Base-by-base conservation (phyloP, 192 early-diverging fungal species). In the Backusella sp. region DNA sequence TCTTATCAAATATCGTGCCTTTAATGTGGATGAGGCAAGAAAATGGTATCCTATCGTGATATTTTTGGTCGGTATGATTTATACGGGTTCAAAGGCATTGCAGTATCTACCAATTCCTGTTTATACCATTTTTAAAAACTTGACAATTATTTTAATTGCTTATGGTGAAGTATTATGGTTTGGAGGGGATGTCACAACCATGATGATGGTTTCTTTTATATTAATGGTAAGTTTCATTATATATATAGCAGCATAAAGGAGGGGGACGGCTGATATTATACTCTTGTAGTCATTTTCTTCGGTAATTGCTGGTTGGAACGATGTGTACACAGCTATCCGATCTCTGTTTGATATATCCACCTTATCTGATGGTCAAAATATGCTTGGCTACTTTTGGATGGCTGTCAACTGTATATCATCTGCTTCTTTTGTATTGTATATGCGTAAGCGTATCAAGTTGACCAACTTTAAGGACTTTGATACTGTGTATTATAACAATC, bases 41-140 rank as follows among this genome's bases (percentile, higher is more conserved):
- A 87, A 85, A 71, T 91, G 95, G 94, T 91, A 98, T 76, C 88
- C 92, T 1, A 94, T 98, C 73, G 91, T 95, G 0, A 73, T 92
- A 37, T 88, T 92, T 37, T 86, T 97, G 34, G 95, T 95, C 14
- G 86, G 89, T 66, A 98, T 98, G 97, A 93, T 99, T 74, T 98
- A 96, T 84, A 96, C 96, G 4, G 97, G 97, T 66, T 94, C 94
- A 62, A 96, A 97, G 82, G 92, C 95, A 46, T 80, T 98, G 7
- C 93, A 97, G 80, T 96, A 90, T 81, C 86, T 99, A 37, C 89
- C 92, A 73, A 95, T 97, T 75, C 93, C 96, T 26, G 83, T 97
- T 34, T 97, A 97, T 76, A 99, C 96, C 26, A 92, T 99, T 56
- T 97, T 98, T 85, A 99, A 99, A 84, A 99, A 99, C 87, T 76